phyloP scores from a whole-genome alignment of 2,329 filamentous ascomycete genomes.

The Dendryphion nanum region DNA sequence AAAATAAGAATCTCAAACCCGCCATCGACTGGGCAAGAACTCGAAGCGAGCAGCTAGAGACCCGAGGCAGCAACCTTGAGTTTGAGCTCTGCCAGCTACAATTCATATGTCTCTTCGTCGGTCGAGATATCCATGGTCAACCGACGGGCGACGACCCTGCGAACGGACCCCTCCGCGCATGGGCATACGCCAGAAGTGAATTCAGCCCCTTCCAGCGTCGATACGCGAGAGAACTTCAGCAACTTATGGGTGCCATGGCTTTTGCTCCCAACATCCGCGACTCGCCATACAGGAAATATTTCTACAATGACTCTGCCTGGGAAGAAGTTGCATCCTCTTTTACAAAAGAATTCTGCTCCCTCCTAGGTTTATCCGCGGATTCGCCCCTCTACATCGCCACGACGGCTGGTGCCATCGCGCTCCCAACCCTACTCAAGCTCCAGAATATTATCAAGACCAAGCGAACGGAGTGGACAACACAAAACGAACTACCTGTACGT shows the following conservation, averaged over 20 bases:
- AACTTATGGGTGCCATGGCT: constrained; percentile 77
- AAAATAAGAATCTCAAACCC: constrained; percentile 68
- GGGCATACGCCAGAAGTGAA: constrained; percentile 71
- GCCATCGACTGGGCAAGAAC: constrained; percentile 83
- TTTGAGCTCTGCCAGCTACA: constrained; percentile 91
- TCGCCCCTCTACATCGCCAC: constrained; percentile 91
- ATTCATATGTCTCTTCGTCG: constrained; percentile 79
- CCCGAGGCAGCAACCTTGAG: constrained; percentile 85
- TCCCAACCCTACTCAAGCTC: constrained; percentile 86
- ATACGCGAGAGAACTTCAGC: constrained; percentile 76
- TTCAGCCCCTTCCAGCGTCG: constrained; percentile 73
- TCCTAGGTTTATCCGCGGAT: constrained; percentile 85
- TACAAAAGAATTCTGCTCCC: constrained; percentile 88
- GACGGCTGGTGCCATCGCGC: constrained; percentile 86
- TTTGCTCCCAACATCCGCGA: constrained; percentile 70
- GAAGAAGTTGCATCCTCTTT: constrained; percentile 84
- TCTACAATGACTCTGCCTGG: constrained; percentile 74
- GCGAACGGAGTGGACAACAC: constrained; percentile 91
- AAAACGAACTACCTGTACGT: constrained; percentile 83
- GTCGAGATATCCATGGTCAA: constrained; percentile 53
- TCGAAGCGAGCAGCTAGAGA: constrained; percentile 70
- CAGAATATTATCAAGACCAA: constrained; percentile 84
- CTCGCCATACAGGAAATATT: constrained; percentile 78
- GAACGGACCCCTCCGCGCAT: constrained; percentile 60
- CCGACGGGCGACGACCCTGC: constrained; percentile 28